These are phyloP conservation scores for Physcomitrium patens DNA, from an alignment of 225 moss, liverwort and hornwort species.

Conservation along the genomic window DNA sequence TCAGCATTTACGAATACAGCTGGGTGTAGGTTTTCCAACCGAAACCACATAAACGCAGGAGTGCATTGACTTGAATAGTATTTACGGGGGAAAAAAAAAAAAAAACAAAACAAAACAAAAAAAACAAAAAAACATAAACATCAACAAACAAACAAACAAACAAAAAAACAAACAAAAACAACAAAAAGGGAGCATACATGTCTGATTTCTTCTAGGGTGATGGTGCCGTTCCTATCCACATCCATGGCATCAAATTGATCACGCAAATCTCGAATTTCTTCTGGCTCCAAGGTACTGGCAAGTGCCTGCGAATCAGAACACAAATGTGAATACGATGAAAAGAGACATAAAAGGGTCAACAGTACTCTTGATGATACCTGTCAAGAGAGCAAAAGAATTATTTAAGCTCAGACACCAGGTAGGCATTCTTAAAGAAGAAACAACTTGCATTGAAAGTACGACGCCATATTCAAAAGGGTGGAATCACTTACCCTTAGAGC, in stretches of 20 bases:
- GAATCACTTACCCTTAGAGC: constrained; percentile 66
- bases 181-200: constrained; percentile 39
- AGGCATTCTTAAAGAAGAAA: background rate
- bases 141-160: too few species aligned
- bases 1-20: constrained; percentile 1
- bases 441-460: constrained; percentile 11
- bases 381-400: background rate
- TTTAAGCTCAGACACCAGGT: background rate
- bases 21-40: constrained; percentile 1
- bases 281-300: constrained; percentile 83
- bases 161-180: too few species aligned
- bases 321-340: constrained; percentile 24
- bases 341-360: constrained; percentile 13
- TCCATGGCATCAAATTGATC: constrained; percentile 99
- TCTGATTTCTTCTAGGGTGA: constrained; percentile 95
- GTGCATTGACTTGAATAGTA: constrained; percentile 5
- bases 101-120: background rate
- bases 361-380: constrained; percentile 5
- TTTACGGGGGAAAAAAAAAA: too few species aligned
- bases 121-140: too few species aligned
- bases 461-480: background rate
- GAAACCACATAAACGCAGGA: background rate
- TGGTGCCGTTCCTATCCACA: constrained; percentile 93
- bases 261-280: constrained; percentile 79
- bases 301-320: constrained; percentile 63